Conservation (phyloP, 177 flowering plant species). For the Vitis hybrid region DNA sequence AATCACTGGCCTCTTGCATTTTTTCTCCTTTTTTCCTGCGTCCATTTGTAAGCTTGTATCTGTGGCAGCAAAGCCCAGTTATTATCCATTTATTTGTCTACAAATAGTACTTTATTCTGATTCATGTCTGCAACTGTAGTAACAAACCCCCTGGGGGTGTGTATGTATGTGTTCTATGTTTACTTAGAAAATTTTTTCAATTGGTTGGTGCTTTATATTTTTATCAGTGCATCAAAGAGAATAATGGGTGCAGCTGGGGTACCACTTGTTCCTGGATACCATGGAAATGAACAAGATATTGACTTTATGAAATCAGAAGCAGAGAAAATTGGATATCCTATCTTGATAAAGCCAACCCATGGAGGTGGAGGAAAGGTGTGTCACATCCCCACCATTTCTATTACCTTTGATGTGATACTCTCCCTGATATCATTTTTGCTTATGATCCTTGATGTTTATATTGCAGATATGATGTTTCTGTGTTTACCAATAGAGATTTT, state of each 20-base stretch:
- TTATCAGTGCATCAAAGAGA: conserved; percentile 93
- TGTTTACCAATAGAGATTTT: background rate
- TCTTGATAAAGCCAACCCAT: conserved; percentile 96
- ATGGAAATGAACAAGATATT: conserved; percentile 88
- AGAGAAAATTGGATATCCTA: conserved; percentile 91
- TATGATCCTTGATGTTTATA: background rate
- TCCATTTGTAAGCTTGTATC: background rate
- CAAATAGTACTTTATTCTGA: too few relatives aligned
- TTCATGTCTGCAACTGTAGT: too few relatives aligned
- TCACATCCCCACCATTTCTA: background rate
- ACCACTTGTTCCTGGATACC: conserved; percentile 99
- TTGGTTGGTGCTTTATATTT: conserved; percentile 12
- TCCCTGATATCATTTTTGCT: background rate
- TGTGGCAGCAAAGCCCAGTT: background rate
- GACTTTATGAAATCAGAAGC: conserved; percentile 87
- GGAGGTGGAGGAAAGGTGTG: conserved; percentile 99
- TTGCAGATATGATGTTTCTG: background rate
- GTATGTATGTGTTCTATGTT: background rate
- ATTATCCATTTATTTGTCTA: background rate
- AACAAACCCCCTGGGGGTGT: too few relatives aligned
- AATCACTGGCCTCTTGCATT: conserved; percentile 3
- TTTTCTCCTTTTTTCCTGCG: background rate
- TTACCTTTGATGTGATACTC: background rate
- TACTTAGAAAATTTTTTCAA: background rate
- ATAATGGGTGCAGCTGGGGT: conserved; percentile 99